A percentile compares a stretch with the other conserved stretches of the same genome.
phyloP scores from a whole-genome alignment of 2,329 filamentous ascomycete species.

The Emydomyces testavorans region DNA sequence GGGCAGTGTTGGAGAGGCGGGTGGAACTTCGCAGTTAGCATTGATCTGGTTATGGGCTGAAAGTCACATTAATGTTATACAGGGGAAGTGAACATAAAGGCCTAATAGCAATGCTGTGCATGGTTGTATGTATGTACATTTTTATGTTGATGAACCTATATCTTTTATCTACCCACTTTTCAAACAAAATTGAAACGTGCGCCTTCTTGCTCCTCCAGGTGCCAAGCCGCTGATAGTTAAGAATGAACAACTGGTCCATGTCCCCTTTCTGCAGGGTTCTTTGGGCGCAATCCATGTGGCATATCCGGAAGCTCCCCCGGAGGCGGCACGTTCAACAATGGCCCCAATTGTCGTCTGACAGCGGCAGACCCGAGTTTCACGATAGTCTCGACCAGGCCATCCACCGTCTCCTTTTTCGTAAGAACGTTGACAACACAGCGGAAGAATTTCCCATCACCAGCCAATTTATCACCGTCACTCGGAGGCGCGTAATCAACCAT shows the following conservation, averaged over 20 bases:
- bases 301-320: background rate
- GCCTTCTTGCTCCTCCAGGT: background rate
- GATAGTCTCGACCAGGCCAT: slow-evolving; percentile 51
- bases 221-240: background rate
- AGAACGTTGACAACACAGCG: slow-evolving; percentile 56
- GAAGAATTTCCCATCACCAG: slow-evolving; percentile 53
- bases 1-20: slow-evolving; percentile 36
- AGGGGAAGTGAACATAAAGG: background rate
- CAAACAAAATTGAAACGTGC: background rate
- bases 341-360: slow-evolving; percentile 18
- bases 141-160: background rate
- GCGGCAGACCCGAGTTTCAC: slow-evolving; percentile 36
- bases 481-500: slow-evolving; percentile 57
- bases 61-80: background rate
- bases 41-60: background rate
- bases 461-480: slow-evolving; percentile 38
- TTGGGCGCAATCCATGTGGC: slow-evolving; percentile 12
- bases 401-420: slow-evolving; percentile 49
- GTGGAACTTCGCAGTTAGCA: slow-evolving; percentile 33
- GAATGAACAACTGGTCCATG: slow-evolving; percentile 26
- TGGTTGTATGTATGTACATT: background rate
- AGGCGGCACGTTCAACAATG: slow-evolving; percentile 1
- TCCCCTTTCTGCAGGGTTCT: slow-evolving; percentile 25
- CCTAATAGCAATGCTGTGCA: background rate
- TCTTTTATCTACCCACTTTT: slow-evolving; percentile 1